Evolutionary conservation across 2,329 filamentous ascomycete genomes (phyloP).

Genomic region (Diaporthe humulicola): DNA sequence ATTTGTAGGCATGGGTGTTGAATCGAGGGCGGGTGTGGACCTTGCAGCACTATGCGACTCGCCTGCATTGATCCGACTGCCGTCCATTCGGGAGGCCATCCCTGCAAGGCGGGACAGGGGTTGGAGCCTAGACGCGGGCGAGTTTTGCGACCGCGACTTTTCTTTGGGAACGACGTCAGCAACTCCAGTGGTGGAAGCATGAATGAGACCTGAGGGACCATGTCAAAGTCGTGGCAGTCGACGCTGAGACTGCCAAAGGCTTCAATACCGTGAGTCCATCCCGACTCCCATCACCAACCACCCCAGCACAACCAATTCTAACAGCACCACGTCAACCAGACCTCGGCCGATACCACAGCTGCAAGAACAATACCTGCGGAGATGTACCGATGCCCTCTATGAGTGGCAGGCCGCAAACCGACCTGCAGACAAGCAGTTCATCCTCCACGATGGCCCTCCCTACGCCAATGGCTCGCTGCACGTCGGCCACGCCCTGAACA

Average conservation of each 20-base stretch:
- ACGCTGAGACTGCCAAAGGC: constrained; percentile 83
- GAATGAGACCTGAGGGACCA: constrained; percentile 43
- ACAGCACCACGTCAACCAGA: constrained; percentile 50
- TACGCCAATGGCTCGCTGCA: constrained; percentile 96
- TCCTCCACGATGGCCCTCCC: constrained; percentile 94
- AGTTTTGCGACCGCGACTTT: constrained; percentile 29
- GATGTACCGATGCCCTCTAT: constrained; percentile 91
- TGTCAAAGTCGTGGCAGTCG: constrained; percentile 77
- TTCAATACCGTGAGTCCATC: constrained; percentile 72
- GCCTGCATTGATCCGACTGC: too few species aligned
- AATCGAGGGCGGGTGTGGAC: background rate
- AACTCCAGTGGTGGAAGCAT: constrained; percentile 13
- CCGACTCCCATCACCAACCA: constrained; percentile 18
- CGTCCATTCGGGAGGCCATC: too few species aligned
- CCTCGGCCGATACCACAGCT: constrained; percentile 64
- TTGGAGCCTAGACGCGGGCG: constrained; percentile 13
- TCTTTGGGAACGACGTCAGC: background rate
- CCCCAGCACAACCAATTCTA: constrained; percentile 39
- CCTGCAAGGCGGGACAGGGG: constrained; percentile 3
- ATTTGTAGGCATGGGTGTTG: background rate
- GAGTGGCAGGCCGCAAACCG: constrained; percentile 80
- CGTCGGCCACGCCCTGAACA: constrained; percentile 95
- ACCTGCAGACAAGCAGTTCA: constrained; percentile 72
- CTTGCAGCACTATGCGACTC: background rate
- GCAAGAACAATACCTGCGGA: constrained; percentile 73